A percentile compares a stretch with the other conserved stretches of the same genome.
Evolutionary conservation across 768 basidiomycete genomes (phyloP).

Genomic region (Melanogaster broomeanus): DNA sequence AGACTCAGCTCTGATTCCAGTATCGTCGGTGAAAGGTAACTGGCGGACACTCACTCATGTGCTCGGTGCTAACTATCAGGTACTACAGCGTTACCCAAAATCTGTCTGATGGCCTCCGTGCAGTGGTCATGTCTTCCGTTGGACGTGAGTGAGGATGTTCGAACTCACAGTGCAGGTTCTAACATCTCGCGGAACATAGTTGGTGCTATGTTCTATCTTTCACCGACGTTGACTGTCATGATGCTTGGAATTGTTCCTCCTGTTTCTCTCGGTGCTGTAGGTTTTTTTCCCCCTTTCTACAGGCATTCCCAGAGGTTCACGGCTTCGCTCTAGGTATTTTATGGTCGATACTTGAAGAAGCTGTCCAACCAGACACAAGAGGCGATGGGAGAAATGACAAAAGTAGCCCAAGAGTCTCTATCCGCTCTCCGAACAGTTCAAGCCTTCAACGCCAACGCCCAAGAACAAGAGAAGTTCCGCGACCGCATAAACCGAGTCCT

Average conservation of each 20-base stretch:
- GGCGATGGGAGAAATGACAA: constrained; percentile 95
- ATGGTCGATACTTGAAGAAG: constrained; percentile 91
- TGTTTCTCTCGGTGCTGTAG: constrained; percentile 80
- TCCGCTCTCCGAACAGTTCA: constrained; percentile 87
- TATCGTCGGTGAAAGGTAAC: constrained; percentile 89
- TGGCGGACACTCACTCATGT: not conserved
- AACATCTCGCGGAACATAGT: constrained; percentile 46
- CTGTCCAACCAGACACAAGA: constrained; percentile 92
- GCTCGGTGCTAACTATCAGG: not conserved
- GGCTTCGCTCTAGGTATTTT: constrained; percentile 69
- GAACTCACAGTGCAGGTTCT: not conserved
- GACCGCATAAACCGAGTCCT: constrained; percentile 67
- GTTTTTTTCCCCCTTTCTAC: constrained; percentile 20
- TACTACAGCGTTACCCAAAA: constrained; percentile 72
- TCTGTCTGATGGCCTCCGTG: constrained; percentile 77
- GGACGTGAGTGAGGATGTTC: constrained; percentile 66
- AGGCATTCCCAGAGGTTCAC: constrained; percentile 9
- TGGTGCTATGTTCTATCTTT: constrained; percentile 94
- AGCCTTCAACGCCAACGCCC: constrained; percentile 80
- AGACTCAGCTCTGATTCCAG: constrained; percentile 88
- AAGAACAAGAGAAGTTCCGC: constrained; percentile 79
- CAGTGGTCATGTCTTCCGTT: constrained; percentile 91
- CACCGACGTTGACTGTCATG: constrained; percentile 81
- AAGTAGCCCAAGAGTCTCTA: constrained; percentile 84
- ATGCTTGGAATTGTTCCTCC: constrained; percentile 95